These are phyloP conservation scores for Blastobotrys elegans DNA, from an alignment of 1,139 yeast species.

Conservation along the genomic window DNA sequence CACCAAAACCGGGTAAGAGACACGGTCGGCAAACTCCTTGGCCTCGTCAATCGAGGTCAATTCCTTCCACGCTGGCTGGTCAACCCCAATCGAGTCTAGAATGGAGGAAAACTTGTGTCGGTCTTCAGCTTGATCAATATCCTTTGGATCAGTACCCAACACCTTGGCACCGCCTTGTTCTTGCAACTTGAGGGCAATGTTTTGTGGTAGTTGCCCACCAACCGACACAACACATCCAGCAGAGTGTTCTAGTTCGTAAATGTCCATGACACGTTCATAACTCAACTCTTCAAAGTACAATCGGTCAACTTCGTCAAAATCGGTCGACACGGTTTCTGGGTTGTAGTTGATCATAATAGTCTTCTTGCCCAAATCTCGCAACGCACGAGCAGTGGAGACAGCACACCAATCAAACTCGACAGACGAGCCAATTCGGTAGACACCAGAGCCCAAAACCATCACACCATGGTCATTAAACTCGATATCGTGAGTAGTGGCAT, in stretches of 20 bases:
- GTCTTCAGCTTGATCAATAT: conserved; percentile 96
- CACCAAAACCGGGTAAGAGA: conserved; percentile 91
- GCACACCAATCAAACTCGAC: conserved; percentile 99
- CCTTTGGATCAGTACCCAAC: conserved; percentile 90
- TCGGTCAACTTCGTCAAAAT: conserved; percentile 96
- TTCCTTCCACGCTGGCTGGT: conserved; percentile 98
- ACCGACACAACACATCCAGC: conserved; percentile 92
- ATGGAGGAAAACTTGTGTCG: conserved; percentile 96
- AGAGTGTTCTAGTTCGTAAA: conserved; percentile 86
- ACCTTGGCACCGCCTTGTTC: conserved; percentile 69
- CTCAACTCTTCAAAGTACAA: conserved; percentile 93
- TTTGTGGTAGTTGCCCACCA: conserved; percentile 97
- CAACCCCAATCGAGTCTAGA: conserved; percentile 84
- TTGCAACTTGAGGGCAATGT: conserved; percentile 84
- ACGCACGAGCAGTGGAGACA: conserved; percentile 90
- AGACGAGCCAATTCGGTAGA: conserved; percentile 95
- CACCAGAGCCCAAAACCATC: conserved; percentile 96
- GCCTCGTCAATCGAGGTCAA: conserved; percentile 84
- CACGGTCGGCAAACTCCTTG: conserved; percentile 74
- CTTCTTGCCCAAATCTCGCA: conserved; percentile 79
- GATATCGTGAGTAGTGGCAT: conserved; percentile 82
- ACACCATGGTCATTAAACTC: conserved; percentile 86
- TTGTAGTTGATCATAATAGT: conserved; percentile 96
- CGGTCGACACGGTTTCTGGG: conserved; percentile 98
- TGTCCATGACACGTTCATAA: conserved; percentile 94